phyloP scores from a whole-genome alignment of 345 rosid species.

The Combretum micranthum region DNA sequence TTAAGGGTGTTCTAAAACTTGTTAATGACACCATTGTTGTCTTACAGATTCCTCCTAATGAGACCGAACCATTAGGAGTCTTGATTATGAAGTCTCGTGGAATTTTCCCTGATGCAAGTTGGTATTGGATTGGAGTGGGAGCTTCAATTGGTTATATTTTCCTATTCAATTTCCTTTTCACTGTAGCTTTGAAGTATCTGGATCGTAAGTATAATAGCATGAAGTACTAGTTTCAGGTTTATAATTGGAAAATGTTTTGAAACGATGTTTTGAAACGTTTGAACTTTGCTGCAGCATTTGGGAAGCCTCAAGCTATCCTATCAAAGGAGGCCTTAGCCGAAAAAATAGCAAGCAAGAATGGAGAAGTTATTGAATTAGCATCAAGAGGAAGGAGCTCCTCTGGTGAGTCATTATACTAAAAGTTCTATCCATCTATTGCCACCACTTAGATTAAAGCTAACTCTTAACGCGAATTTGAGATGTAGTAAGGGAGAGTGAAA shows the following conservation, averaged over 20 bases:
- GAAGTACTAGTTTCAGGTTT: constrained; percentile 8
- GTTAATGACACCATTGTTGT: background rate
- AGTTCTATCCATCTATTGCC: background rate
- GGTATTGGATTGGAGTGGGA: constrained; percentile 87
- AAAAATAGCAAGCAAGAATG: constrained; percentile 24
- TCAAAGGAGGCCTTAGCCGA: constrained; percentile 40
- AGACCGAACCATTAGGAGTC: constrained; percentile 68
- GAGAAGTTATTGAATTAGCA: constrained; percentile 28
- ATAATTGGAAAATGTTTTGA: background rate
- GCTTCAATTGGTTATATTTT: constrained; percentile 52
- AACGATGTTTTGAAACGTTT: background rate
- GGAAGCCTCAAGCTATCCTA: constrained; percentile 49
- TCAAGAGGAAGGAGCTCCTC: constrained; percentile 18
- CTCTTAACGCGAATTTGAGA: constrained; percentile 7
- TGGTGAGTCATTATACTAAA: constrained; percentile 19
- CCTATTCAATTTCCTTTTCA: constrained; percentile 63
- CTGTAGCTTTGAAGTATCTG: constrained; percentile 58
- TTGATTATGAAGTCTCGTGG: constrained; percentile 56
- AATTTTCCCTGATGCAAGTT: constrained; percentile 54
- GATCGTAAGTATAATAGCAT: constrained; percentile 43
- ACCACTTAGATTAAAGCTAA: background rate
- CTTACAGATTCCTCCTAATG: constrained; percentile 40
- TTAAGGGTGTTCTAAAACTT: background rate
- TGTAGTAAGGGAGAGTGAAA: constrained; percentile 29
- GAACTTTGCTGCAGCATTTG: constrained; percentile 38